A percentile compares a stretch with the other conserved stretches of the same genome.
Conservation (phyloP, 495 filamentous ascomycete species). For the Tuber brumale region DNA sequence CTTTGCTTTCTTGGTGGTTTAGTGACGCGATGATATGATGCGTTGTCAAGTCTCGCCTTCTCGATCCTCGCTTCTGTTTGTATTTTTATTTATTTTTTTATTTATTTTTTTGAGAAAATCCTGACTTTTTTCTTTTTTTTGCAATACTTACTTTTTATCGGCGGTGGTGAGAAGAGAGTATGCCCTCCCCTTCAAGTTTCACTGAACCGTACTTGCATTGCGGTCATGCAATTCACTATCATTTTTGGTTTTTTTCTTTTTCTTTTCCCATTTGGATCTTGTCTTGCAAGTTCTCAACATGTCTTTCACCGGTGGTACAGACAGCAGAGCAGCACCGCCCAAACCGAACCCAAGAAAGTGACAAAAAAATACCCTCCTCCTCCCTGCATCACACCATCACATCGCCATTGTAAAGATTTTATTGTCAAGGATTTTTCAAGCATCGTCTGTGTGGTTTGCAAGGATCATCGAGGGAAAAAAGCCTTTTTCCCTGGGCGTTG, state of each 20-base stretch:
- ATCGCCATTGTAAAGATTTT: background rate
- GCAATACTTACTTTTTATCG: background rate
- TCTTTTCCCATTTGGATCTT: background rate
- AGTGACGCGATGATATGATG: constrained; percentile 32
- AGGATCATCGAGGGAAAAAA: background rate
- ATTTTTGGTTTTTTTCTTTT: background rate
- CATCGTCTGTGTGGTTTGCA: background rate
- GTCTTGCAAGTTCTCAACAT: background rate
- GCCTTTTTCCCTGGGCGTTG: constrained; percentile 11
- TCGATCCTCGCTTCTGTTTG: constrained; percentile 23
- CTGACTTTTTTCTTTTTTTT: background rate
- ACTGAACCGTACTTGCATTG: background rate
- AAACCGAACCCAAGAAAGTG: background rate
- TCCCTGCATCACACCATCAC: background rate
- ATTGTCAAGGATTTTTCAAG: background rate
- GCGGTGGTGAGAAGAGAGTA: background rate
- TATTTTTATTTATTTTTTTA: constrained; percentile 18
- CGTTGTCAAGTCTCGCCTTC: constrained; percentile 37
- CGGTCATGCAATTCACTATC: background rate
- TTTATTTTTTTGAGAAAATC: constrained; percentile 22
- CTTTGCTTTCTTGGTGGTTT: background rate
- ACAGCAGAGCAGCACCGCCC: background rate
- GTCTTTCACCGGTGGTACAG: background rate
- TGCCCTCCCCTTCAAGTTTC: background rate
- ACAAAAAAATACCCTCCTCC: background rate